phyloP scores from a whole-genome alignment of 2,329 filamentous ascomycete genomes.

The Sporothrix phasma region DNA sequence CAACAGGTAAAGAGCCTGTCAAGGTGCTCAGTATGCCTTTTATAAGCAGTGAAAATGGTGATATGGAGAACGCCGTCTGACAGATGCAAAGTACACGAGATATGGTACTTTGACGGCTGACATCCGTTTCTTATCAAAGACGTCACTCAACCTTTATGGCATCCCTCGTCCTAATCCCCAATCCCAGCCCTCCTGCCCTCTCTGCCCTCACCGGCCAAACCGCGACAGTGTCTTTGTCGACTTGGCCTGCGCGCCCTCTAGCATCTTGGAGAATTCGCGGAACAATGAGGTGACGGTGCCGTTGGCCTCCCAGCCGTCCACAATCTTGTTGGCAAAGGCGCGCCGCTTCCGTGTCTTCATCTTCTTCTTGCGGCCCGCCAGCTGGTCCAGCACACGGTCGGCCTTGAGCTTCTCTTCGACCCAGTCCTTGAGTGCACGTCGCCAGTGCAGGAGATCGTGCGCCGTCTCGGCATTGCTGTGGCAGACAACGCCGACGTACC shows the following conservation, averaged over 20 bases:
- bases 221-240: slow-evolving; percentile 16
- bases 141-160: no score
- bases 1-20: no score
- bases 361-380: slow-evolving; percentile 37
- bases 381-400: slow-evolving; percentile 42
- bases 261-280: slow-evolving; percentile 51
- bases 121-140: background rate
- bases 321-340: slow-evolving; percentile 52
- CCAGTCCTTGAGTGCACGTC: slow-evolving; percentile 61
- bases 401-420: slow-evolving; percentile 52
- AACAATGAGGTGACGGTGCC: slow-evolving; percentile 54
- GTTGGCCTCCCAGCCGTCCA: slow-evolving; percentile 51
- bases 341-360: slow-evolving; percentile 50
- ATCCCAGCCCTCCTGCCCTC: no score
- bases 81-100: no score
- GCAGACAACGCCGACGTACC: slow-evolving; percentile 33
- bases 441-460: slow-evolving; percentile 67
- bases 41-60: no score
- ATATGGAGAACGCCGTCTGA: background rate
- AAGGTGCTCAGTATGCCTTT: background rate
- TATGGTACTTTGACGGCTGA: background rate
- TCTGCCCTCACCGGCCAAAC: slow-evolving; percentile 10
- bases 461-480: slow-evolving; percentile 52
- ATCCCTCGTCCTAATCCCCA: no score
- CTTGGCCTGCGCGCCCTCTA: slow-evolving; percentile 47